Percentiles rank a stretch among this genome's conserved stretches.
Conservation (phyloP, 495 filamentous ascomycete genomes). For the Penicillium macrosclerotiorum region DNA sequence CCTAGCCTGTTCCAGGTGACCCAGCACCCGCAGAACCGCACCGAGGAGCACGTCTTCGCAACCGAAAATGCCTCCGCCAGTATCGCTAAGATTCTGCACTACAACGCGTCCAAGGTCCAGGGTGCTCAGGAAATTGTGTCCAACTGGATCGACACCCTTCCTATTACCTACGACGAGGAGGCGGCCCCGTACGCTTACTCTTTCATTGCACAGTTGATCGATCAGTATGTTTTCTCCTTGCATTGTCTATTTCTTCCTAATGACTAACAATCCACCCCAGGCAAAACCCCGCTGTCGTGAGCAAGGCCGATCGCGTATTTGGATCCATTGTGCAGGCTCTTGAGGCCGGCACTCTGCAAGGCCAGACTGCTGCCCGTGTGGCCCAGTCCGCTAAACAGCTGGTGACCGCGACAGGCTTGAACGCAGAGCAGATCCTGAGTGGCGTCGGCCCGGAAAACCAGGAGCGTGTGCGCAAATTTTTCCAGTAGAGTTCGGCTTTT, state of each 20-base stretch:
- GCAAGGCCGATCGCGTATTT: conserved; percentile 75
- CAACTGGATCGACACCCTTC: conserved; percentile 86
- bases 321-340: conserved; percentile 80
- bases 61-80: conserved; percentile 97
- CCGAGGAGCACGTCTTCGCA: conserved; percentile 93
- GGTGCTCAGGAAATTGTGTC: conserved; percentile 69
- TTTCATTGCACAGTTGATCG: conserved; percentile 87
- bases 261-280: conserved; percentile 44
- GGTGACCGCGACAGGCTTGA: conserved; percentile 63
- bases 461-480: conserved; percentile 68
- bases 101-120: conserved; percentile 70
- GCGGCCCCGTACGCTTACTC: conserved; percentile 95
- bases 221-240: conserved; percentile 68
- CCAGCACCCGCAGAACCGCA: conserved; percentile 72
- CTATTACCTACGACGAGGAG: conserved; percentile 93
- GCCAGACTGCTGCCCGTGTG: conserved; percentile 70
- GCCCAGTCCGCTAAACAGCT: conserved; percentile 72
- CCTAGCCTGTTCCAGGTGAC: conserved; percentile 81
- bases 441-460: conserved; percentile 73
- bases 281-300: conserved; percentile 79
- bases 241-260: background rate
- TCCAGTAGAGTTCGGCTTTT: conserved; percentile 47
- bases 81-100: conserved; percentile 95
- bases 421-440: conserved; percentile 66
- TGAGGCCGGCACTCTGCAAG: conserved; percentile 85